Conservation (phyloP, 2,329 filamentous ascomycete species). For the Monosporascus sp. region DNA sequence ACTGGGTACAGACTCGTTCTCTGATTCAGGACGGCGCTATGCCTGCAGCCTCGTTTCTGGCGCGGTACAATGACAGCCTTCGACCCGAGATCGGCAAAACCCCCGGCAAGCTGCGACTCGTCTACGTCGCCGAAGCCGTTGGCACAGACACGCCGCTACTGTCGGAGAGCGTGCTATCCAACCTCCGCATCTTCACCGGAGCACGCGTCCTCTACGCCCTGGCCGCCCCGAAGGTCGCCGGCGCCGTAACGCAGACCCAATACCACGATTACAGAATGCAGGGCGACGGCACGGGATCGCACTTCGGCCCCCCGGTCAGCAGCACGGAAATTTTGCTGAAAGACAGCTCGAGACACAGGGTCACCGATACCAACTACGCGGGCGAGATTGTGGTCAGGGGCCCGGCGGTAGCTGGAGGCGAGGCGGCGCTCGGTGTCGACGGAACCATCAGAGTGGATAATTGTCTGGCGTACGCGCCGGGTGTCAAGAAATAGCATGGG, state of each 20-base stretch:
- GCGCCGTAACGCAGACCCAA: conserved; percentile 80
- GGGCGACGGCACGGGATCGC: conserved; percentile 39
- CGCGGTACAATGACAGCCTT: conserved; percentile 53
- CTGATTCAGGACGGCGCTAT: conserved; percentile 68
- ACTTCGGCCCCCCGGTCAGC: conserved; percentile 79
- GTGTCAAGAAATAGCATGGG: neutral
- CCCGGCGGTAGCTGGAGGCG: conserved; percentile 63
- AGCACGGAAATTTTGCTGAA: conserved; percentile 72
- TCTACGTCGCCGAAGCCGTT: conserved; percentile 72
- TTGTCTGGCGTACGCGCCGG: conserved; percentile 54
- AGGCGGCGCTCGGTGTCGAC: conserved; percentile 56
- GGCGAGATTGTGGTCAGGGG: conserved; percentile 70
- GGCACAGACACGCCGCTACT: conserved; percentile 59
- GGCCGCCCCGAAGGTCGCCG: conserved; percentile 76
- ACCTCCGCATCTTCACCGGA: conserved; percentile 75
- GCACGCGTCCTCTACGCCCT: conserved; percentile 82
- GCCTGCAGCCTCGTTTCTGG: conserved; percentile 59
- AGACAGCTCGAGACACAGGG: conserved; percentile 55
- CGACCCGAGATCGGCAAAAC: conserved; percentile 54
- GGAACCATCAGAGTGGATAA: conserved; percentile 67
- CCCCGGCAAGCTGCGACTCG: conserved; percentile 70
- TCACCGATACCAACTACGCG: conserved; percentile 54
- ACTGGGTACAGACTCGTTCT: conserved; percentile 65
- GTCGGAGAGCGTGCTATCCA: conserved; percentile 65
- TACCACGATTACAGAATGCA: conserved; percentile 76